Evolutionary conservation across 441 rosid species (phyloP).

Genomic region (Aleurites moluccanus): DNA sequence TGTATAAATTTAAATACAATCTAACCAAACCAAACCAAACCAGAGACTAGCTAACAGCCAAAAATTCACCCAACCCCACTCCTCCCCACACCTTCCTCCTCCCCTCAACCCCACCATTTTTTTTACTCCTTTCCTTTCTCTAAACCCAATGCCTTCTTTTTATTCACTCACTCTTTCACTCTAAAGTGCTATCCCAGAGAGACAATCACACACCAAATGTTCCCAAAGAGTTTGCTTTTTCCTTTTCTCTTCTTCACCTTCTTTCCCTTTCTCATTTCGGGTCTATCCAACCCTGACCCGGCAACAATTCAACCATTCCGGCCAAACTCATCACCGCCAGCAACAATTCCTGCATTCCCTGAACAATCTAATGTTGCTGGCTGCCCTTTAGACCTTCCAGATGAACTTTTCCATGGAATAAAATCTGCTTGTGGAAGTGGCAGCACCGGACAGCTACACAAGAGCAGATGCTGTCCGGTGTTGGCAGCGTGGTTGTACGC

Average conservation of each 20-base stretch:
- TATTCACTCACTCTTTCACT: not conserved
- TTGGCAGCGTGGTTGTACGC: constrained; percentile 85
- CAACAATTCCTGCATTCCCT: constrained; percentile 90
- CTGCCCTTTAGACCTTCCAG: constrained; percentile 72
- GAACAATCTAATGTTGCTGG: constrained; percentile 68
- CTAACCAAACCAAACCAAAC: not conserved
- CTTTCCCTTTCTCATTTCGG: constrained; percentile 4
- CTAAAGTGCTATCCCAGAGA: constrained; percentile 8
- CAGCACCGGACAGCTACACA: constrained; percentile 37
- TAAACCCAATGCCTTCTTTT: constrained; percentile 18
- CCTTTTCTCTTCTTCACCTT: constrained; percentile 16
- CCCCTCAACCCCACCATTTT: constrained; percentile 2
- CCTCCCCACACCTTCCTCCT: not conserved
- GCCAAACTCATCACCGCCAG: constrained; percentile 49
- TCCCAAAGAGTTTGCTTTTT: constrained; percentile 14
- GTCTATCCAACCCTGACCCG: constrained; percentile 42
- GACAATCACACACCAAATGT: constrained; percentile 26
- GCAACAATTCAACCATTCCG: constrained; percentile 45
- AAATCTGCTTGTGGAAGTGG: constrained; percentile 51
- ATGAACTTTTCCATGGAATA: constrained; percentile 59
- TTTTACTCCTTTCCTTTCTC: not conserved
- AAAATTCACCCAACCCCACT: constrained; percentile 14
- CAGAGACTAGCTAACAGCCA: constrained; percentile 22
- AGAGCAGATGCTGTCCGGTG: constrained; percentile 78
- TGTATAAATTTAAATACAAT: not conserved